A percentile compares a stretch with the other conserved stretches of the same genome.
Conservation (phyloP, 805 yeast species). For the Metschnikowia reukaufii region DNA sequence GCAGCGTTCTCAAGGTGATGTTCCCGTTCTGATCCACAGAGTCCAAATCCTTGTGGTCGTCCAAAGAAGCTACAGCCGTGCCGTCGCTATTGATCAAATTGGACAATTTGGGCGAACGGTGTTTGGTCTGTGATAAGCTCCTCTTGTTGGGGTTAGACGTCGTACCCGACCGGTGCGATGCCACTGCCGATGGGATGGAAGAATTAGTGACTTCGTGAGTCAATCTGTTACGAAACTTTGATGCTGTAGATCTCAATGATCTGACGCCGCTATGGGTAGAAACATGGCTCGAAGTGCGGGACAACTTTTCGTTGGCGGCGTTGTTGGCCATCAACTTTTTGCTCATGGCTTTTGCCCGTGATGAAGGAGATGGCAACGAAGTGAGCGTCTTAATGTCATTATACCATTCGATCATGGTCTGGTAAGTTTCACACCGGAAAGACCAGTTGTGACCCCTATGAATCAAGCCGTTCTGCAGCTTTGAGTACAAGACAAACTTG, state of each 20-base stretch:
- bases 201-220: constrained; percentile 5
- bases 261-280: constrained; percentile 15
- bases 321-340: constrained; percentile 23
- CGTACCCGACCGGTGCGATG: constrained; percentile 12
- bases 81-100: constrained; percentile 48
- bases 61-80: constrained; percentile 43
- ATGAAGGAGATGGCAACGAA: constrained; percentile 55
- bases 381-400: constrained; percentile 72
- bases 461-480: constrained; percentile 66
- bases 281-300: constrained; percentile 16
- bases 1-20: constrained; percentile 11
- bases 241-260: constrained; percentile 11
- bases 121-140: constrained; percentile 33
- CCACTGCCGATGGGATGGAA: constrained; percentile 6
- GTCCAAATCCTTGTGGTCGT: constrained; percentile 15
- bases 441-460: constrained; percentile 90
- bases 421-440: constrained; percentile 85
- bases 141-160: constrained; percentile 25
- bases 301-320: constrained; percentile 11
- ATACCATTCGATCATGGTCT: constrained; percentile 81
- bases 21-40: constrained; percentile 16
- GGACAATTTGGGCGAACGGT: constrained; percentile 37
- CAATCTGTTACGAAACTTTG: constrained; percentile 10
- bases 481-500: constrained; percentile 79
- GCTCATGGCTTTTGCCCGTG: constrained; percentile 48